Conservation (phyloP, 2,329 filamentous ascomycete genomes). For the Fusarium agapanthi region DNA sequence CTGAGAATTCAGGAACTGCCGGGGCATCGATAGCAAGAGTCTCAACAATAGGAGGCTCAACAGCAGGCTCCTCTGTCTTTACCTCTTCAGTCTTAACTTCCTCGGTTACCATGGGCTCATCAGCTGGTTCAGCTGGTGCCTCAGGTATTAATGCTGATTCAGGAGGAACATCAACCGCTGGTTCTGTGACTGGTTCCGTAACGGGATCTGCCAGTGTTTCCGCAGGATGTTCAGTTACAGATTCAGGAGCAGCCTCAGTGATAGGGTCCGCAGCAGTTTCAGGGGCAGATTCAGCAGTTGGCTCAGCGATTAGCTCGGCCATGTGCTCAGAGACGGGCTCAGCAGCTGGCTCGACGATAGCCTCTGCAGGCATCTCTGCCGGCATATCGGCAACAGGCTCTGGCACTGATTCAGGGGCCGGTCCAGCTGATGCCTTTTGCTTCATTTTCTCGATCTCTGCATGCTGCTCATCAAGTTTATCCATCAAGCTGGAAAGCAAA, state of each 20-base stretch:
- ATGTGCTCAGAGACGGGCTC: background rate
- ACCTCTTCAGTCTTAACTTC: slow-evolving; percentile 10
- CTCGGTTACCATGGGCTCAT: slow-evolving; percentile 5
- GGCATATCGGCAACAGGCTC: background rate
- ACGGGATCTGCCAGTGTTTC: background rate
- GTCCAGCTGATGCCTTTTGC: background rate
- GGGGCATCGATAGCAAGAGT: background rate
- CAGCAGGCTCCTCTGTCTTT: slow-evolving; percentile 11
- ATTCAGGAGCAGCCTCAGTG: background rate
- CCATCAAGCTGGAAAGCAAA: slow-evolving; percentile 56
- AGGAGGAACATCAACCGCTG: background rate
- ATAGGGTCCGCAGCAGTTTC: background rate
- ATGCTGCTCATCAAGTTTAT: slow-evolving; percentile 54
- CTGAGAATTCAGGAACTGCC: background rate
- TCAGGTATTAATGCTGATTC: slow-evolving; percentile 19
- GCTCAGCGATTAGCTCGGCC: background rate
- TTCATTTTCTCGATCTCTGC: slow-evolving; percentile 8
- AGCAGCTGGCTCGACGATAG: background rate
- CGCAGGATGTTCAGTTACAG: background rate
- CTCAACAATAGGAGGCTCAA: background rate
- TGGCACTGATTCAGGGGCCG: background rate
- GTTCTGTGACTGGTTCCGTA: background rate
- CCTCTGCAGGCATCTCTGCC: background rate
- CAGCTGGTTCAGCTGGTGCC: slow-evolving; percentile 1
- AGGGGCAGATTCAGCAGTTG: background rate